These are phyloP conservation scores for Acacia melanoxylon DNA, from an alignment of 306 rosid species.

Conservation along the genomic window DNA sequence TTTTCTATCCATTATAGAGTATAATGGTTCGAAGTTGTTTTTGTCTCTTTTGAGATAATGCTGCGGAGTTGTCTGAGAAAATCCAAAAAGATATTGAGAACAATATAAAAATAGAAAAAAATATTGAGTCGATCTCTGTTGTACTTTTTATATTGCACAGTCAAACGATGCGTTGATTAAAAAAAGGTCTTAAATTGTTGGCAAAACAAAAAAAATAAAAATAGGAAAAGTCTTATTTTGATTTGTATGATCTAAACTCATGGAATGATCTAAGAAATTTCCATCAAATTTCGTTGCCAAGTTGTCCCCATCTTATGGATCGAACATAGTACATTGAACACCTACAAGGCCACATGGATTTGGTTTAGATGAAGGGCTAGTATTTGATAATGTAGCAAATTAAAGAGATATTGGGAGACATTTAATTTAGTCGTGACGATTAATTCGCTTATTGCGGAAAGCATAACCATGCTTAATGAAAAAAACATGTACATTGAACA, in stretches of 20 bases:
- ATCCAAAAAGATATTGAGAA: not conserved
- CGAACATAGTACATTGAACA: too few species aligned
- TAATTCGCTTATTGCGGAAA: too few species aligned
- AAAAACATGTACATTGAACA: too few species aligned
- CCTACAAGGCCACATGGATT: too few species aligned
- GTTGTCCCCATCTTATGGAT: too few species aligned
- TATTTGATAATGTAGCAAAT: too few species aligned
- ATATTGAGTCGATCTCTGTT: not conserved
- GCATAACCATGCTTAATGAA: too few species aligned
- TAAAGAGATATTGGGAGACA: too few species aligned
- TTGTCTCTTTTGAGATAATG: not conserved
- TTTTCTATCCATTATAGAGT: not conserved
- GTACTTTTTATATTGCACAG: not conserved
- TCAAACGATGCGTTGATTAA: not conserved
- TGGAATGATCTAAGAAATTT: not conserved
- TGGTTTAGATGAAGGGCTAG: too few species aligned
- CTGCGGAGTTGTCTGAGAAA: not conserved
- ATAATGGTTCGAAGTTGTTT: not conserved
- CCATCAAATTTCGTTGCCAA: not conserved
- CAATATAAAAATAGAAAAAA: not conserved
- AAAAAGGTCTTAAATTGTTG: not conserved
- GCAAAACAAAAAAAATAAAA: too few species aligned
- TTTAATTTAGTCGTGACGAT: too few species aligned
- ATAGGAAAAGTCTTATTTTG: not conserved
- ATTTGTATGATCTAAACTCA: not conserved